Evolutionary conservation across 352 stramenopile genomes (phyloP), one percentile per base, ranked within the genome.

Genomic region (Thalassiosira mediterranea): DNA sequence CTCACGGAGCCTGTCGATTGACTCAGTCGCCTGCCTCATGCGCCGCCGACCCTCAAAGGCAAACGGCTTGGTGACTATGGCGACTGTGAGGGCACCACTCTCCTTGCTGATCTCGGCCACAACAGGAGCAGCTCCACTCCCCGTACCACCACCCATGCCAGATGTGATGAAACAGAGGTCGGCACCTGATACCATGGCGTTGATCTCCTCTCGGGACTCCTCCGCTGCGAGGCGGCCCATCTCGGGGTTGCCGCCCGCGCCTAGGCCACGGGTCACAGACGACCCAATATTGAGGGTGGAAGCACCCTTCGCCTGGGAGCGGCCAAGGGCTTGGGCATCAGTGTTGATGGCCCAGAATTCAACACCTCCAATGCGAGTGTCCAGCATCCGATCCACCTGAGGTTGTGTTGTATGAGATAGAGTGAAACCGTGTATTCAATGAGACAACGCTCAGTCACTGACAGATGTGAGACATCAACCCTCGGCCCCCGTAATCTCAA

Each of bases 21-120:
- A 94, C 10, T 87, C 89, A 64, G 95, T 90, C 1, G 95, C 95
- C 67, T 97, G 87, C 19, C 88, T 87, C 76, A 95, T 97, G 21
- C 95, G 90, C 67, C 96, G 95, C 25, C 91, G 91, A 11, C 96
- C 96, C 87, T 98, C 96, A 51, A 97, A 98, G 10, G 90, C 90
- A 83, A 98, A 98, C 32, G 96, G 95, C 47, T 97, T 98, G 73
- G 95, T 98, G 52, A 98, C 95, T 23, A 98, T 96, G 0, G 92
- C 96, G 3, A 98, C 94, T 17, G 96, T 98, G 51, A 98, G 88
- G 63, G 97, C 97, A 1, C 95, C 95, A 69, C 94, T 47, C 56
- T 87, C 71, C 32, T 94, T 95, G 26, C 95, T 95, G 49, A 97
- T 89, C 77, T 95, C 92, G 0, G 96, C 95, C 10, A 98, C 95